Evolutionary conservation across 306 rosid genomes (phyloP), one percentile per base, ranked within the genome.

Genomic region (Inga leiocalycina): DNA sequence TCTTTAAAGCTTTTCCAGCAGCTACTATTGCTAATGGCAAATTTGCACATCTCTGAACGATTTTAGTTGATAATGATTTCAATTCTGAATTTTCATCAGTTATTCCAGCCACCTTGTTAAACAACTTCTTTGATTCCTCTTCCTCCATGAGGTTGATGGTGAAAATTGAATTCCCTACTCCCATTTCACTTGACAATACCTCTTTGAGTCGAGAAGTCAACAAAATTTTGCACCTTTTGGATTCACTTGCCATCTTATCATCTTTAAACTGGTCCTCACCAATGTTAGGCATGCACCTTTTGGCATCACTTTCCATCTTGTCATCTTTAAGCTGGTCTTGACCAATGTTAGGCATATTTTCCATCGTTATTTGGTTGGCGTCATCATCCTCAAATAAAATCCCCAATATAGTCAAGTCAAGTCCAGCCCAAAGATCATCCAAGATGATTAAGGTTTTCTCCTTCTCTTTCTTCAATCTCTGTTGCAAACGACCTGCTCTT

Each of bases 341-440:
- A 1, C 34, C 71, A 34, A 15, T 14, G 16, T 66, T 6, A 14
- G 44, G 44, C 39, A 32, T 34, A 7, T 34, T 43, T 35, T 10
- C 4, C 3, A 1, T 4, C 20, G 16, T 10, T 12, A 2, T 24
- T 2, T 61, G 67, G 52, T 24, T 3, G 16, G 10, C 3, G 10
- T 77, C 3, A 22, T 77, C 73, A 62, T 62, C 73, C 30, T 48
- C 12, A 27, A 20, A 27, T 27, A 0, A 16, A 43, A 77, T 77
- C 12, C 81, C 81, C 22, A 61, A 20, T 20, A 4, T 7, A 2
- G 16, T 62, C 81, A 3, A 2, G 16, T 62, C 81, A 3, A 77
- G 2, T 27, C 6, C 2, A 16, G 11, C 27, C 81, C 81, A 77
- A 62, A 77, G 71, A 48, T 77, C 81, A 77, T 77, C 73, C 10